Percentiles rank a stretch among this genome's conserved stretches.
These are phyloP conservation scores for Albugo candida DNA, from an alignment of 352 stramenopile species.

Conservation along the genomic window DNA sequence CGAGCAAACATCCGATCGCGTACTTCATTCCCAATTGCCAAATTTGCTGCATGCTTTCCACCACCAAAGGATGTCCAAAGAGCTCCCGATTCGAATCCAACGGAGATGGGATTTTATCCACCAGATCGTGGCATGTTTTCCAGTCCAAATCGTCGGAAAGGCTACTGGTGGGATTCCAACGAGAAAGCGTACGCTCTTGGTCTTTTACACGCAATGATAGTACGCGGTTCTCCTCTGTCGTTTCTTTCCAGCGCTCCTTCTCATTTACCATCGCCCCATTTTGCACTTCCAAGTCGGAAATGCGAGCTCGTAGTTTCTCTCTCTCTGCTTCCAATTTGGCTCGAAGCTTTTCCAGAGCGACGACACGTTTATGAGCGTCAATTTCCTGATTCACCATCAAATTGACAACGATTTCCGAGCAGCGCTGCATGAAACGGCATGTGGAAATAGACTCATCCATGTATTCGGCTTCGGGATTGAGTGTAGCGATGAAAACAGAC, in stretches of 20 bases:
- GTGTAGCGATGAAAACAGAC: slow-evolving; percentile 91
- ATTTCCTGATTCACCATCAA: slow-evolving; percentile 45
- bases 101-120: too few species aligned
- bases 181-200: background rate
- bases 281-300: slow-evolving; percentile 20
- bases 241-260: too few species aligned
- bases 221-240: slow-evolving; percentile 12
- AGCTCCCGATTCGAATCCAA: background rate
- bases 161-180: background rate
- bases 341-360: slow-evolving; percentile 31
- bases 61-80: background rate
- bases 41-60: too few species aligned
- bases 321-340: slow-evolving; percentile 21
- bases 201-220: too few species aligned
- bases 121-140: background rate
- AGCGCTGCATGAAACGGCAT: slow-evolving; percentile 91
- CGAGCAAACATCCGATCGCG: slow-evolving; percentile 28
- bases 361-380: slow-evolving; percentile 35
- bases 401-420: slow-evolving; percentile 74
- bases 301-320: slow-evolving; percentile 17
- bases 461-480: slow-evolving; percentile 80
- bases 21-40: slow-evolving; percentile 19
- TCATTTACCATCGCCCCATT: slow-evolving; percentile 11
- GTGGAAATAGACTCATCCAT: slow-evolving; percentile 88
- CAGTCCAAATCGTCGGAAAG: background rate